These are phyloP conservation scores for Gynostemma pentaphyllum DNA, from an alignment of 306 rosid species.

Conservation along the genomic window DNA sequence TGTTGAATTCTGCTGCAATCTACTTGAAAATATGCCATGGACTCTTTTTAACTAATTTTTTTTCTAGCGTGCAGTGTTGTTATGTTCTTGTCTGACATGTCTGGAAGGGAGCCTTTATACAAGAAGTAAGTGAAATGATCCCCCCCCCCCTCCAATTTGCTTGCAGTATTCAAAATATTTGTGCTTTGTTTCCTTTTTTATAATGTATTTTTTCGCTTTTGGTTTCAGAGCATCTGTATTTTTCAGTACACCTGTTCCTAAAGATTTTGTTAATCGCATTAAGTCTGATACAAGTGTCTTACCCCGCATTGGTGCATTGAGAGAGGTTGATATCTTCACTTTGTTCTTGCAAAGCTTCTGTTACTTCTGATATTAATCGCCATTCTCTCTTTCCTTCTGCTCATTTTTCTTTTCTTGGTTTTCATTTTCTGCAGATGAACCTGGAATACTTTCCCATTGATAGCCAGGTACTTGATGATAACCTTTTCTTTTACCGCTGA, in stretches of 20 bases:
- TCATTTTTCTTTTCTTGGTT: conserved; percentile 5
- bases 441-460: conserved; percentile 86
- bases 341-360: conserved; percentile 1
- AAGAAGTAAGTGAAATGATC: conserved; percentile 50
- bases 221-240: conserved; percentile 66
- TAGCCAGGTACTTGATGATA: conserved; percentile 51
- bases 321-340: conserved; percentile 51
- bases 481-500: conserved; percentile 5
- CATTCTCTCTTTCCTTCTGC: neutral
- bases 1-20: neutral
- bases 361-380: conserved; percentile 10
- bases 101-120: conserved; percentile 95
- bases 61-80: conserved; percentile 85
- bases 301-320: conserved; percentile 86
- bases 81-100: conserved; percentile 96
- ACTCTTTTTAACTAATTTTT: conserved; percentile 33
- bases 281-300: conserved; percentile 80
- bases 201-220: conserved; percentile 2
- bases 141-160: neutral
- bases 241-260: conserved; percentile 77
- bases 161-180: neutral
- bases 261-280: conserved; percentile 73
- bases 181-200: neutral
- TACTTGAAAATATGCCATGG: conserved; percentile 6
- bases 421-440: conserved; percentile 63